Conservation (phyloP, 208 protist genomes). For the Leishmania braziliensis region DNA sequence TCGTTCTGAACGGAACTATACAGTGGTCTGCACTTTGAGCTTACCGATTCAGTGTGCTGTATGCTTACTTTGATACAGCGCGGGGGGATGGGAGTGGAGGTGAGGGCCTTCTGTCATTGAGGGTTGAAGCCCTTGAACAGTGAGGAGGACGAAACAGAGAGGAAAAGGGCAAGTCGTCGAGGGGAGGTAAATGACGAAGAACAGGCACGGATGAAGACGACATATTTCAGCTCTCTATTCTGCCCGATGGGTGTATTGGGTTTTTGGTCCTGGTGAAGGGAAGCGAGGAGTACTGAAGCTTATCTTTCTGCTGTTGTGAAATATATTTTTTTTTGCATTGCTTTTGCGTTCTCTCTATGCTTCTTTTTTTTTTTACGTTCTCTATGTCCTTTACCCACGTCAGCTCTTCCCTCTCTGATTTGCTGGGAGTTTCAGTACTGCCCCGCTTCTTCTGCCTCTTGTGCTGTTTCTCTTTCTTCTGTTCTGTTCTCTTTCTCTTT, state of each 20-base stretch:
- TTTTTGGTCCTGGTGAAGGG: background rate
- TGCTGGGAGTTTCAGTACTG: slow-evolving; percentile 2
- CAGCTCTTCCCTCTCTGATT: background rate
- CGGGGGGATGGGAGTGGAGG: background rate
- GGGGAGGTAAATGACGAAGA: too few relatives aligned
- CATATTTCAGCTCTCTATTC: background rate
- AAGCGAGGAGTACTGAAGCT: too few relatives aligned
- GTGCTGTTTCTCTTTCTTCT: background rate
- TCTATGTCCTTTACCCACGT: background rate
- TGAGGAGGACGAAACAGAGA: background rate
- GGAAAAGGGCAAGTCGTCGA: background rate
- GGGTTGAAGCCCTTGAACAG: background rate
- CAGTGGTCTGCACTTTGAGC: background rate
- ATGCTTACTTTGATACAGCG: background rate
- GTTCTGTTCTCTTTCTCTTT: background rate
- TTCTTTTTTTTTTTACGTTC: background rate
- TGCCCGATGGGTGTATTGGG: background rate
- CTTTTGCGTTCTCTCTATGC: background rate
- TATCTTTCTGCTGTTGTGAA: too few relatives aligned
- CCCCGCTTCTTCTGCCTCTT: background rate
- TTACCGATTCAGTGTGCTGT: background rate
- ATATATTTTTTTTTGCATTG: background rate
- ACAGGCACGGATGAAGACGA: too few relatives aligned
- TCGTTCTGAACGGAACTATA: background rate
- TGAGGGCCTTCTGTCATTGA: too few relatives aligned